These are phyloP conservation scores for Acmispon strigosus DNA, from an alignment of 306 rosid species.

Conservation along the genomic window DNA sequence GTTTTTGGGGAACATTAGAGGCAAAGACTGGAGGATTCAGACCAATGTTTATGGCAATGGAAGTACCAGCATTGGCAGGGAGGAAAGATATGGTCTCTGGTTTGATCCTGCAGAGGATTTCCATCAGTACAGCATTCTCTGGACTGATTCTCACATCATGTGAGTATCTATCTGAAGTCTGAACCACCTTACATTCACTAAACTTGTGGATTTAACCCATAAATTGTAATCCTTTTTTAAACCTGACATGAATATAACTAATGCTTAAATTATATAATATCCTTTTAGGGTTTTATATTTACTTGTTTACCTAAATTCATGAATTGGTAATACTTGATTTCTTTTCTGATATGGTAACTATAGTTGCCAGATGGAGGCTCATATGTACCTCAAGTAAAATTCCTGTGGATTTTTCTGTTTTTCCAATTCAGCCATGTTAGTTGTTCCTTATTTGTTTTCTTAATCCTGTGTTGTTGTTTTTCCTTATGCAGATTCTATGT, in stretches of 20 bases:
- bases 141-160: slow-evolving; percentile 86
- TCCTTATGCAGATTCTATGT: slow-evolving; percentile 64
- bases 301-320: neutral
- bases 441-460: neutral
- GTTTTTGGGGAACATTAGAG: slow-evolving; percentile 92
- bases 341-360: neutral
- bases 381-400: neutral
- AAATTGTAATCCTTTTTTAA: too few species aligned
- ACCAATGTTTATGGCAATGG: slow-evolving; percentile 96
- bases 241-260: neutral
- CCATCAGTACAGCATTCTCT: slow-evolving; percentile 77
- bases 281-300: neutral
- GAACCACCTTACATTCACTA: slow-evolving; percentile 1
- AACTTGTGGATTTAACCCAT: too few species aligned
- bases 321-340: neutral
- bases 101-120: slow-evolving; percentile 88
- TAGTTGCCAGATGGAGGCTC: neutral
- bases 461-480: neutral
- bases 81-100: slow-evolving; percentile 91
- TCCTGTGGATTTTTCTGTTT: neutral
- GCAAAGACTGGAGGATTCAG: slow-evolving; percentile 97
- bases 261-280: neutral
- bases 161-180: slow-evolving; percentile 33
- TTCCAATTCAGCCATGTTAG: neutral
- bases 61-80: slow-evolving; percentile 83